A percentile compares a stretch with the other conserved stretches of the same genome.
These are phyloP conservation scores for Manihot esculenta DNA, from an alignment of 441 rosid genomes.

Conservation along the genomic window DNA sequence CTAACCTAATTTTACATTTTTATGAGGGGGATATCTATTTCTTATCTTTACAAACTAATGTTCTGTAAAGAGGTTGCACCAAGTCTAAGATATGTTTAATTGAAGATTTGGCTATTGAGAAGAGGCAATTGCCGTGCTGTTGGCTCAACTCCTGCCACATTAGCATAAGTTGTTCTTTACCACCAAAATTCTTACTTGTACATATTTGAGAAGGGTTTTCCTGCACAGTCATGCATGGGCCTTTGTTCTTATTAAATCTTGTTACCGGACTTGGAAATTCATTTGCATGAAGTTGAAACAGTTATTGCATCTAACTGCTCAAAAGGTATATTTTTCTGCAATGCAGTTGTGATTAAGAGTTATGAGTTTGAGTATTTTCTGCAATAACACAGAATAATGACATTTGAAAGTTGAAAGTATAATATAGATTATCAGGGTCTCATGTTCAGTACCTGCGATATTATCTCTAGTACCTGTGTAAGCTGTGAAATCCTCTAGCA, in stretches of 20 bases:
- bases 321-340: not conserved
- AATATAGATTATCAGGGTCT: not conserved
- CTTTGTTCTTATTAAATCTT: not conserved
- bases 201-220: not conserved
- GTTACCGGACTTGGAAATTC: not conserved
- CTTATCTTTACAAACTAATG: not conserved
- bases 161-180: not conserved
- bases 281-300: not conserved
- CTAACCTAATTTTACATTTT: not conserved
- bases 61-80: not conserved
- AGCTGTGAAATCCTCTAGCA: not conserved
- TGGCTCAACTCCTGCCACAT: not conserved
- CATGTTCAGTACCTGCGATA: not conserved
- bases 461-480: not conserved
- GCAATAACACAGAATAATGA: not conserved
- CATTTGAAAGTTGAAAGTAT: not conserved
- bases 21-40: not conserved
- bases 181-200: not conserved
- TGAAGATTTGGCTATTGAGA: not conserved
- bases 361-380: too few relatives aligned
- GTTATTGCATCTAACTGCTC: slow-evolving; percentile 3
- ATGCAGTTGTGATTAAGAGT: too few relatives aligned
- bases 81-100: not conserved
- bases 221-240: not conserved
- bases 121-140: not conserved